Percentiles rank a stretch among this genome's conserved stretches.
Evolutionary conservation across 345 rosid genomes (phyloP).

Genomic region (Rhodomyrtus tomentosa): DNA sequence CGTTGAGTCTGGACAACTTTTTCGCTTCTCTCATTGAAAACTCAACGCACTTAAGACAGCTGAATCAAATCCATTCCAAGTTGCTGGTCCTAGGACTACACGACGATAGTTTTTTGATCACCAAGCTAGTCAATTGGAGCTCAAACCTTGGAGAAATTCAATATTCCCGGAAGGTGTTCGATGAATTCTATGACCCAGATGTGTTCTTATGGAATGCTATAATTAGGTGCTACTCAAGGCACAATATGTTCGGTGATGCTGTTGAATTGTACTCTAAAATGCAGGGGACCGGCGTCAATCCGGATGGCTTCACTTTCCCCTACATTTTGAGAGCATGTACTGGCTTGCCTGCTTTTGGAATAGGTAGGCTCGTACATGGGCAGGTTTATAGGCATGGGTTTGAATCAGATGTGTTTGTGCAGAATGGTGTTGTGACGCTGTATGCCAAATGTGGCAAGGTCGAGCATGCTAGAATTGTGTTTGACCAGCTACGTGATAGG

Average conservation of each 20-base stretch:
- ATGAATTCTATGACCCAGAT: constrained; percentile 1
- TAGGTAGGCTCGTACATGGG: constrained; percentile 52
- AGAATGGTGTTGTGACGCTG: constrained; percentile 33
- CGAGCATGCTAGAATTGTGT: constrained; percentile 31
- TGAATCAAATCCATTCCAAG: constrained; percentile 4
- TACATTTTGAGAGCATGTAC: constrained; percentile 1
- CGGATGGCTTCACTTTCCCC: constrained; percentile 8
- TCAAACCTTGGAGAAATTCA: background rate
- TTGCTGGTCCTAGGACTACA: background rate
- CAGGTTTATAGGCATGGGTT: constrained; percentile 30
- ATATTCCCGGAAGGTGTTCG: constrained; percentile 6
- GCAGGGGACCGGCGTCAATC: background rate
- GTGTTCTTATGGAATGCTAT: constrained; percentile 11
- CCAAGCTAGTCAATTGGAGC: background rate
- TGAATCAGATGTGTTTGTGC: constrained; percentile 43
- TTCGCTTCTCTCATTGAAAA: constrained; percentile 2
- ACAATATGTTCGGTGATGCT: background rate
- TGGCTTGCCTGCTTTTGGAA: background rate
- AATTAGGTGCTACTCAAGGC: constrained; percentile 8
- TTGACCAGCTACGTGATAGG: constrained; percentile 39
- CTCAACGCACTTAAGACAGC: background rate
- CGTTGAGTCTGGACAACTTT: background rate
- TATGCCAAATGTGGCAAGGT: constrained; percentile 27
- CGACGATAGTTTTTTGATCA: constrained; percentile 1
- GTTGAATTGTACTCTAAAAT: background rate